phyloP scores from a whole-genome alignment of 2,329 filamentous ascomycete species.

The Fusarium sp. region DNA sequence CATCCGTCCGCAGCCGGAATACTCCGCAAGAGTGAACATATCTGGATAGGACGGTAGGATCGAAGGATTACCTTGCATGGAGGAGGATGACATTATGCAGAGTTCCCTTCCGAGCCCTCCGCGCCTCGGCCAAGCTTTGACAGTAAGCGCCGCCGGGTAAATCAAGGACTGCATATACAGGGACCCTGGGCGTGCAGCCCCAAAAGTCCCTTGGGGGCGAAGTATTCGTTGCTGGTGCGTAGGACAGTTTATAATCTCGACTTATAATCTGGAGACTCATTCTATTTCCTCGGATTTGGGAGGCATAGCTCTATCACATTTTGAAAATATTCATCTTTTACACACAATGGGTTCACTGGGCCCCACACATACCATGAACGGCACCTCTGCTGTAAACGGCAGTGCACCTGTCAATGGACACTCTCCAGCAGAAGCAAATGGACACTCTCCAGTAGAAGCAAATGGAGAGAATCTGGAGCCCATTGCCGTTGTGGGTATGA shows the following conservation, averaged over 20 bases:
- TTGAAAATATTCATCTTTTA: neutral
- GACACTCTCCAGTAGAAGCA: neutral
- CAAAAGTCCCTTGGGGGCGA: neutral
- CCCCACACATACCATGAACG: neutral
- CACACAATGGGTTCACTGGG: neutral
- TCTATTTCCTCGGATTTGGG: neutral
- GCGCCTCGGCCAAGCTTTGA: too few species aligned
- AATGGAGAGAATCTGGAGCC: neutral
- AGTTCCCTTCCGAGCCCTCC: neutral
- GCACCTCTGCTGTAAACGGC: neutral
- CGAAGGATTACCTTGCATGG: too few species aligned
- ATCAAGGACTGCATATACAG: neutral
- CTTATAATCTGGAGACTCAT: neutral
- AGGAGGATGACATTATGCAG: neutral
- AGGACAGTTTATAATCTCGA: neutral
- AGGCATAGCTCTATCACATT: neutral
- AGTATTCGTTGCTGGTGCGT: neutral
- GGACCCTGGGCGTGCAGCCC: neutral
- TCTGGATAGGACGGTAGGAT: too few species aligned
- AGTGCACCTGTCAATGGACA: neutral
- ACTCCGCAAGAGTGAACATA: too few species aligned
- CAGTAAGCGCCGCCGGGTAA: neutral
- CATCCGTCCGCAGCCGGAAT: too few species aligned
- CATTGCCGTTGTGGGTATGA: constrained; percentile 13
- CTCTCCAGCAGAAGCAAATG: neutral